Evolutionary conservation across 1,284 basidiomycete genomes (phyloP).

Genomic region (Agaricales sp.): DNA sequence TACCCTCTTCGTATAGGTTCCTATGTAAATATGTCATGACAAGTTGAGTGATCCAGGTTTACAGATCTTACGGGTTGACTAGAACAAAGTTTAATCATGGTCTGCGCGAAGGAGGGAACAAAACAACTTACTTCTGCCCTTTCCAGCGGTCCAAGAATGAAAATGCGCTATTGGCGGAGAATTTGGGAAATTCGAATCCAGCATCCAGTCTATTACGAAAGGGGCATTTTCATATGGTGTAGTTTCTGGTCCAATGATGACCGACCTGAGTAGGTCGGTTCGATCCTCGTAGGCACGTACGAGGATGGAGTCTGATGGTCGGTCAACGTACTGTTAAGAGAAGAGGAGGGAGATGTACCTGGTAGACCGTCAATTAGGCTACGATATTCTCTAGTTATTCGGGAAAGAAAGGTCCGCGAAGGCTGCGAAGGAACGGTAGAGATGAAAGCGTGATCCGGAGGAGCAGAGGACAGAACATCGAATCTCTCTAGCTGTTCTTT

Average conservation of each 20-base stretch:
- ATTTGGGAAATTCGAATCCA: conserved; percentile 81
- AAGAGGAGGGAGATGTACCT: conserved; percentile 35
- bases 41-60: conserved; percentile 4
- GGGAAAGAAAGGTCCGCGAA: conserved; percentile 62
- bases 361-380: conserved; percentile 73
- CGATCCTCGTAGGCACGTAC: conserved; percentile 75
- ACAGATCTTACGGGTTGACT: conserved; percentile 64
- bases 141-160: conserved; percentile 89
- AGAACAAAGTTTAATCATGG: no score
- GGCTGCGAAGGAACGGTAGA: conserved; percentile 49
- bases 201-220: conserved; percentile 90
- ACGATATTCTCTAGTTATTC: conserved; percentile 77
- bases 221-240: conserved; percentile 92
- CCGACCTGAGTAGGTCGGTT: conserved; percentile 73
- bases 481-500: conserved; percentile 58
- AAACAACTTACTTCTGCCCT: conserved; percentile 63
- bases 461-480: conserved; percentile 64
- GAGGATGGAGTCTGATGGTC: conserved; percentile 49
- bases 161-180: conserved; percentile 86
- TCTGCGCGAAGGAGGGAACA: no score
- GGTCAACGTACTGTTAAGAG: conserved; percentile 6
- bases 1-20: conserved; percentile 93
- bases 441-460: conserved; percentile 74
- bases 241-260: conserved; percentile 90
- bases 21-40: no score